Conservation (phyloP, 768 basidiomycete genomes). For the Astraeus odoratus region DNA sequence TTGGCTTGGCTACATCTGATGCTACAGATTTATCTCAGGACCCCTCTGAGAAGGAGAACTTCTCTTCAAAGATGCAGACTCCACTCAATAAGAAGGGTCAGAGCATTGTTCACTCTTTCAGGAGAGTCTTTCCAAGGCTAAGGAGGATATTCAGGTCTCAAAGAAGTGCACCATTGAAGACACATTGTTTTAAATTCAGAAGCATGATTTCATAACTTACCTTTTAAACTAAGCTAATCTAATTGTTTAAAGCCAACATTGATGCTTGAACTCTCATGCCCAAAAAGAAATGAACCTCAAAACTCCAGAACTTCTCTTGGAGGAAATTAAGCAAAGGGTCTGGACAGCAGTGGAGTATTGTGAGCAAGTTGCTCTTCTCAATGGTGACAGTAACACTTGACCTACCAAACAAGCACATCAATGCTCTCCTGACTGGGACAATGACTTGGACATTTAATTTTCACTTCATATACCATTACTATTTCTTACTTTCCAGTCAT, state of each 20-base stretch:
- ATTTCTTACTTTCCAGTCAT: background rate
- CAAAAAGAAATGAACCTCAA: background rate
- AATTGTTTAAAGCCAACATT: background rate
- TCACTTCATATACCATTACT: background rate
- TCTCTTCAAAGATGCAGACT: background rate
- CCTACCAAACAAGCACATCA: background rate
- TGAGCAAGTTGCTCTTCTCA: background rate
- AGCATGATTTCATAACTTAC: background rate
- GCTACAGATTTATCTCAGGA: too few relatives aligned
- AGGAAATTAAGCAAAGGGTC: constrained; percentile 1
- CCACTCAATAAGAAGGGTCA: background rate
- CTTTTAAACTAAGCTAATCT: background rate
- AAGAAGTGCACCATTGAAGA: too few relatives aligned
- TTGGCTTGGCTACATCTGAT: background rate
- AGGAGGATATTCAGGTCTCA: too few relatives aligned
- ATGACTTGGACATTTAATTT: background rate
- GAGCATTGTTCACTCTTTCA: background rate
- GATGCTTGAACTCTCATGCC: background rate
- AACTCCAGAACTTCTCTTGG: background rate
- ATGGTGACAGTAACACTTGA: background rate
- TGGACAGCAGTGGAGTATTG: background rate
- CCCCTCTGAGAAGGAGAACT: background rate
- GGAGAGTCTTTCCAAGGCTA: too few relatives aligned
- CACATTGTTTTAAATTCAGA: too few relatives aligned
- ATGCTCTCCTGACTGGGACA: constrained; percentile 3